Percentiles rank a stretch among this genome's conserved stretches.
These are phyloP conservation scores for Nidula niveotomentosa DNA, from an alignment of 1,284 basidiomycete species.

Conservation along the genomic window DNA sequence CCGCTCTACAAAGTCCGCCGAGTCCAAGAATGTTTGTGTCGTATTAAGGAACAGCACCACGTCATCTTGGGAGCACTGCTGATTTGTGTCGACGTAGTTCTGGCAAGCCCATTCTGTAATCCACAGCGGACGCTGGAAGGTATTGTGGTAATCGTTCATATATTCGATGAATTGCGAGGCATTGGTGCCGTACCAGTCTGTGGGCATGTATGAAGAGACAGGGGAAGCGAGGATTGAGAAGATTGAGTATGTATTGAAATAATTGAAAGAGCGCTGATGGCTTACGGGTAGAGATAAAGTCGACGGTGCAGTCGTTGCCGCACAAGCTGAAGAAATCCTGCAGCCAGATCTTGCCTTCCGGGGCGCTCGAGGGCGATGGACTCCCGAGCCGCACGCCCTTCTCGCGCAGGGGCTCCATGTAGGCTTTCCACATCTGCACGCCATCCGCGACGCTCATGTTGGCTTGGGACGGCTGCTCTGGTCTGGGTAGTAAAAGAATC, in stretches of 20 bases:
- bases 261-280: no score
- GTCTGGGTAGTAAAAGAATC: constrained; percentile 31
- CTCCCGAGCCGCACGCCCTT: constrained; percentile 52
- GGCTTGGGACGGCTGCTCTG: constrained; percentile 58
- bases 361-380: constrained; percentile 60
- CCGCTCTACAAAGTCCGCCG: constrained; percentile 45
- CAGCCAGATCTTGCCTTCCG: constrained; percentile 54
- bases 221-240: constrained; percentile 10
- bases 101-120: constrained; percentile 68
- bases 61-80: constrained; percentile 46
- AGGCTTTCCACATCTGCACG: constrained; percentile 53
- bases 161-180: constrained; percentile 47
- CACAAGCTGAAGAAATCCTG: constrained; percentile 50
- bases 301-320: constrained; percentile 39
- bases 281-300: constrained; percentile 32
- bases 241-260: not conserved
- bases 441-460: constrained; percentile 51
- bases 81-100: constrained; percentile 52
- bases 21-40: constrained; percentile 56
- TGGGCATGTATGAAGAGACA: constrained; percentile 12
- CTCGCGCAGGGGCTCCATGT: constrained; percentile 50
- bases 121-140: constrained; percentile 50
- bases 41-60: constrained; percentile 49
- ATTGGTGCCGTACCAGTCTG: constrained; percentile 55
- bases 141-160: constrained; percentile 45